phyloP scores from a whole-genome alignment of 2,329 filamentous ascomycete genomes.

The Pseudocercospora fuligena region DNA sequence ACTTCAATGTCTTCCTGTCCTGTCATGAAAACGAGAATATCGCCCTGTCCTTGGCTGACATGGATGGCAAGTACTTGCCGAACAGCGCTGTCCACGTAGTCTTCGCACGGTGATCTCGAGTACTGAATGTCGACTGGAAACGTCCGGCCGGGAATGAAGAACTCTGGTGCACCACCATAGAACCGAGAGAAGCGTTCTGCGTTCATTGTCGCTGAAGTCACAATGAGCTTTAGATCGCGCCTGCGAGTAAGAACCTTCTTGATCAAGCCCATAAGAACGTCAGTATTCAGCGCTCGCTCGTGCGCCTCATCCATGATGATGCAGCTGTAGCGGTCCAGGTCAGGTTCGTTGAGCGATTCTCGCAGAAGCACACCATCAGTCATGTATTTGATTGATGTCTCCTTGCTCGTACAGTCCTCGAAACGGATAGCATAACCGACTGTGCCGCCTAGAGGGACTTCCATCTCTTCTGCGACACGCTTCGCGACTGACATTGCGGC shows the following conservation, averaged over 20 bases:
- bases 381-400: constrained; percentile 98
- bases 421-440: constrained; percentile 98
- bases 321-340: constrained; percentile 94
- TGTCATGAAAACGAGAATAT: constrained; percentile 99
- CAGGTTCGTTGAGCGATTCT: constrained; percentile 89
- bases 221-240: constrained; percentile 91
- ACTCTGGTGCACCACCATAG: constrained; percentile 94
- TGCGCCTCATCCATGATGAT: constrained; percentile 99
- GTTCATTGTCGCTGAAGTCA: constrained; percentile 99
- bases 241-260: constrained; percentile 93
- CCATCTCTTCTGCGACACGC: constrained; percentile 98
- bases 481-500: constrained; percentile 99
- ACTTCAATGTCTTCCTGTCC: constrained; percentile 98
- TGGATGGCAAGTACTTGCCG: constrained; percentile 96
- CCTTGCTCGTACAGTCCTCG: constrained; percentile 94
- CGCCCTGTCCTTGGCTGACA: constrained; percentile 88
- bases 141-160: constrained; percentile 91
- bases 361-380: constrained; percentile 93
- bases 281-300: constrained; percentile 93
- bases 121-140: constrained; percentile 98
- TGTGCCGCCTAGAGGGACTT: constrained; percentile 81
- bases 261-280: constrained; percentile 95
- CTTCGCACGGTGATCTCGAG: constrained; percentile 90
- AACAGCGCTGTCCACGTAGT: constrained; percentile 96
- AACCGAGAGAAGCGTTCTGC: constrained; percentile 94